These are phyloP conservation scores for Pisolithus microcarpus DNA, from an alignment of 768 basidiomycete species.

Conservation along the genomic window DNA sequence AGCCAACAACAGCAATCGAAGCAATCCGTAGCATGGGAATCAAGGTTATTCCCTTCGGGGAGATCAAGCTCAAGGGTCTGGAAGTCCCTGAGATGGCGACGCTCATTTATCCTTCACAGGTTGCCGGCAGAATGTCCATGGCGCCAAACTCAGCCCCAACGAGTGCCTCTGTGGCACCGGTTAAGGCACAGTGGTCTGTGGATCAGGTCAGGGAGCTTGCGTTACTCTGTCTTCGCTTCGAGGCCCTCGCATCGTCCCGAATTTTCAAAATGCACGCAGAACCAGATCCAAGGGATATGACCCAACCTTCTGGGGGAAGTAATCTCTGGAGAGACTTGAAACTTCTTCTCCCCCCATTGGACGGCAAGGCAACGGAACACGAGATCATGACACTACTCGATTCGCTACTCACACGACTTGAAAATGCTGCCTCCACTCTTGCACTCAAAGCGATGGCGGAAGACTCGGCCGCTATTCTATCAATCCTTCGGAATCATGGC, in stretches of 20 bases:
- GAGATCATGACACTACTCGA: conserved; percentile 74
- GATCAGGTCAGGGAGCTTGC: conserved; percentile 70
- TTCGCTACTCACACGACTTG: conserved; percentile 65
- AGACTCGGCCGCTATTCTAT: conserved; percentile 24
- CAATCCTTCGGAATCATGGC: conserved; percentile 30
- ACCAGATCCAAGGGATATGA: conserved; percentile 35
- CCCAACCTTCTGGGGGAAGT: conserved; percentile 16
- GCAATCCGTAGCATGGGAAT: conserved; percentile 70
- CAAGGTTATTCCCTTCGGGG: conserved; percentile 69
- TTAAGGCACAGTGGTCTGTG: conserved; percentile 60
- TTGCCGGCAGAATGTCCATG: conserved; percentile 65
- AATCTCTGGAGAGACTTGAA: conserved; percentile 45
- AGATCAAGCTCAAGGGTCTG: conserved; percentile 89
- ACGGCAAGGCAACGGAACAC: conserved; percentile 60
- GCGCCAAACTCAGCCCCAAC: conserved; percentile 26
- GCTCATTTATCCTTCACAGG: conserved; percentile 68
- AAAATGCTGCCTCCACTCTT: conserved; percentile 53
- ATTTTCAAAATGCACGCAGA: conserved; percentile 45
- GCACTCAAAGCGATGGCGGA: conserved; percentile 7
- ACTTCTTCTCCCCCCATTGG: conserved; percentile 60
- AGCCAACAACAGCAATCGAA: conserved; percentile 58
- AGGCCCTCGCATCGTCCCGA: conserved; percentile 61
- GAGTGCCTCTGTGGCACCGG: conserved; percentile 6
- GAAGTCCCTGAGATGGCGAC: conserved; percentile 86
- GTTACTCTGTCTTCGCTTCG: conserved; percentile 67